A percentile compares a stretch with the other conserved stretches of the same genome.
Evolutionary conservation across 345 rosid species (phyloP).

Genomic region (Alliaria petiolata): DNA sequence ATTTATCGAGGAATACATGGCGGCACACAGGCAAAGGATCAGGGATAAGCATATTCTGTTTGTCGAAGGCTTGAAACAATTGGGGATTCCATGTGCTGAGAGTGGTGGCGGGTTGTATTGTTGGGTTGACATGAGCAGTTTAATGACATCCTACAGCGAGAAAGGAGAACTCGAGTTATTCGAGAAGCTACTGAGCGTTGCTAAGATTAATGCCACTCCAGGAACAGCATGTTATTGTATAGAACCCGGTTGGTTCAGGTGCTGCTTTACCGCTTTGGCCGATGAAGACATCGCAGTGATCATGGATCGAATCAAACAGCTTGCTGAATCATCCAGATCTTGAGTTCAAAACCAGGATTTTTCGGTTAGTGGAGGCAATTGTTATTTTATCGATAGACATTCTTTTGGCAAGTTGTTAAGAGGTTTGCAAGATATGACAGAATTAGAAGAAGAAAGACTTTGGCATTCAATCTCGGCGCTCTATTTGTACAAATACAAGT

Average conservation of each 20-base stretch:
- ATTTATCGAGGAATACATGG: constrained; percentile 54
- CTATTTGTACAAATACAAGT: constrained; percentile 16
- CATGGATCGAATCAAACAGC: constrained; percentile 51
- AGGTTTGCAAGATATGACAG: constrained; percentile 9
- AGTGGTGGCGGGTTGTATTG: constrained; percentile 73
- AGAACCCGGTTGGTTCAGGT: constrained; percentile 95
- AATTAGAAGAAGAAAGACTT: background rate
- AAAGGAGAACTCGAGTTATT: constrained; percentile 86
- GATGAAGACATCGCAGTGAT: constrained; percentile 61
- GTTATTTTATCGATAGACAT: background rate
- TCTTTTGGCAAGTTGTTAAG: constrained; percentile 1
- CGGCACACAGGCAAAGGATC: constrained; percentile 56
- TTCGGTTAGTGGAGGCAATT: background rate
- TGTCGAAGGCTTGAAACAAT: constrained; percentile 54
- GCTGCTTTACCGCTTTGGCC: constrained; percentile 68
- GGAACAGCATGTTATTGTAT: constrained; percentile 90
- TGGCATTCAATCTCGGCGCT: background rate
- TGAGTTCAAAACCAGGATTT: constrained; percentile 32
- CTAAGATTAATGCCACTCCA: constrained; percentile 82
- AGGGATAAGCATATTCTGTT: constrained; percentile 41
- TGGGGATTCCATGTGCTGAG: constrained; percentile 58
- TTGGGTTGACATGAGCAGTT: constrained; percentile 84
- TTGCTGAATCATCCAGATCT: constrained; percentile 45
- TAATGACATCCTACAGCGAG: constrained; percentile 64
- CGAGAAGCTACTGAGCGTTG: constrained; percentile 64